A percentile compares a stretch with the other conserved stretches of the same genome.
Evolutionary conservation across 108 stramenopile species (phyloP).

Genomic region (Fragilaria radians): DNA sequence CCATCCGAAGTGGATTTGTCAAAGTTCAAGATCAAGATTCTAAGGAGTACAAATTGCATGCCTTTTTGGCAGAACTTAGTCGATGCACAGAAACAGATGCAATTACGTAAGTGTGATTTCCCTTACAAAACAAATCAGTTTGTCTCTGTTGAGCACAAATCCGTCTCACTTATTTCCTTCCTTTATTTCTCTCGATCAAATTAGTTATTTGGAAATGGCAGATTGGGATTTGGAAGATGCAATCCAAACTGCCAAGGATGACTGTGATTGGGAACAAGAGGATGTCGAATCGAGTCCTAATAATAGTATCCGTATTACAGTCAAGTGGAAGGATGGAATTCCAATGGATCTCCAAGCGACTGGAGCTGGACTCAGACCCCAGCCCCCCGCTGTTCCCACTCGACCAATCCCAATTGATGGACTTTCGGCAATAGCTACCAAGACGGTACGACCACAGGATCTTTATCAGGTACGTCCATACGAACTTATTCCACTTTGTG

Average conservation of each 20-base stretch:
- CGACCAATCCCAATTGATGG: constrained; percentile 9
- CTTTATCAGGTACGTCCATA: constrained; percentile 27
- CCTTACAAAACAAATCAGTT: no score
- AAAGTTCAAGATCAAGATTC: constrained; percentile 74
- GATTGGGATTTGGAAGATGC: constrained; percentile 82
- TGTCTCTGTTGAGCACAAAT: no score
- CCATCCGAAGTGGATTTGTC: constrained; percentile 48
- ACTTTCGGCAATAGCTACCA: constrained; percentile 35
- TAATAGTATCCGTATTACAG: not conserved
- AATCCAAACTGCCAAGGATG: constrained; percentile 55
- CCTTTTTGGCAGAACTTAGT: constrained; percentile 64
- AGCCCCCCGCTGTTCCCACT: not conserved
- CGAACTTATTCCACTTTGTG: no score
- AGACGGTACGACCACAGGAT: constrained; percentile 34
- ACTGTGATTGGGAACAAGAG: constrained; percentile 61
- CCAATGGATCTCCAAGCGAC: constrained; percentile 1
- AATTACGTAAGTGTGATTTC: constrained; percentile 54
- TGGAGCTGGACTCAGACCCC: not conserved
- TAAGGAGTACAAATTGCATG: constrained; percentile 74
- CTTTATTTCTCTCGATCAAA: no score
- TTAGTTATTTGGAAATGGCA: constrained; percentile 57
- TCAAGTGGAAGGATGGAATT: not conserved
- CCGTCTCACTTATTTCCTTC: no score
- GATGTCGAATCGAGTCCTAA: not conserved
- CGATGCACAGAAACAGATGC: constrained; percentile 53